Base-by-base conservation (phyloP, 257 asterid genomes). In the Linaria vulgaris region DNA sequence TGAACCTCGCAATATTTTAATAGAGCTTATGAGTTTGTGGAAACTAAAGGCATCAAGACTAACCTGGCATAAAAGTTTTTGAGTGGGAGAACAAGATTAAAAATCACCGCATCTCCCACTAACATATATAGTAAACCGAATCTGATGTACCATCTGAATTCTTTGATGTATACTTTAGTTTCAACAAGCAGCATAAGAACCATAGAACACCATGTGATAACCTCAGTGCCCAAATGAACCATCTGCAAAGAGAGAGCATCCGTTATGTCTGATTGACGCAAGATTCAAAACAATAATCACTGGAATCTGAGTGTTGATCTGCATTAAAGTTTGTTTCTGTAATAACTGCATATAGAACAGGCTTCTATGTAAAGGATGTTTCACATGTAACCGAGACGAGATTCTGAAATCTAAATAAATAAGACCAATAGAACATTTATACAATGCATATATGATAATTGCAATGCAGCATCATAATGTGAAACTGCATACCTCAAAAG, bases 131-230 rank as follows among this genome's bases (percentile, higher is more conserved):
- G 39, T 31, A 84, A 20, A 54, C 85, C 96, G n/a, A 85, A 86
- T 76, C 96, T 83, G 71, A 85, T 86, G 74, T 76, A 85, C 97
- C 97, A 91, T 63, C 95, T 77, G 76, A 86, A 74, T 73, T 91
- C 94, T 58, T 72, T 67, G 72, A 91, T 80, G 56, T 91, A 91
- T 63, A 79, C 71, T 71, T 75, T 85, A 41, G 90, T 84, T 77
- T 91, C 97, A 16, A 79, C 48, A 34, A 79, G 72, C 68, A 85
- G 76, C 95, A 88, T 73, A 62, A 81, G 63, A 47, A 85, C 62
- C 81, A 91, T 62, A 30, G 85, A 82, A 73, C 82, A 83, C 96
- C 97, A 91, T 44, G 97, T 68, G 34, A 82, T 27, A 61, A 85
- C 61, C 69, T 85, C 83, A 59, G 82, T 59, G 69, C 69, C 78